A percentile compares a stretch with the other conserved stretches of the same genome.
Evolutionary conservation across 805 yeast genomes (phyloP).

Genomic region (Teunomyces stri): DNA sequence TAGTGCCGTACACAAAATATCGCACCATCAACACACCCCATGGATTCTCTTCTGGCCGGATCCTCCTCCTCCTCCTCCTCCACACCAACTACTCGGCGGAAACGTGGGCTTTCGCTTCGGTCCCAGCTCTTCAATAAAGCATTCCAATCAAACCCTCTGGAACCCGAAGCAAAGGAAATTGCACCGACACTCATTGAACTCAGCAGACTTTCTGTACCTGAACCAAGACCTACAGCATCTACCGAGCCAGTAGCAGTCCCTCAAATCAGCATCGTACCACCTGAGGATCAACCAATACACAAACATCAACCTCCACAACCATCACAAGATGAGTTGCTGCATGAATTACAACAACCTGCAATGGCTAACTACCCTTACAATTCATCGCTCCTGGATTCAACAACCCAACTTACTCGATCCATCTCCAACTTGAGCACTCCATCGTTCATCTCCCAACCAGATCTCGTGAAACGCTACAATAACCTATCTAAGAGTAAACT

Average conservation of each 20-base stretch:
- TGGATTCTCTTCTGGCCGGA: constrained; percentile 1
- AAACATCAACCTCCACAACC: not conserved
- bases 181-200: constrained; percentile 7
- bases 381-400: constrained; percentile 13
- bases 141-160: constrained; percentile 15
- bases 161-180: constrained; percentile 21
- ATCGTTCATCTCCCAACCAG: constrained; percentile 17
- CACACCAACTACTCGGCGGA: constrained; percentile 35
- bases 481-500: constrained; percentile 10
- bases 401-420: constrained; percentile 19
- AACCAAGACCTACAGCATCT: not conserved
- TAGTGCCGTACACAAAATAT: not conserved
- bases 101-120: constrained; percentile 65
- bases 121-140: constrained; percentile 60
- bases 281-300: not conserved
- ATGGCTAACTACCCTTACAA: constrained; percentile 8
- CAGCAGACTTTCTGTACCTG: not conserved
- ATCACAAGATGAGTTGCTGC: not conserved
- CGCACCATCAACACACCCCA: not conserved
- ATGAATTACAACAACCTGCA: constrained; percentile 1
- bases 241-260: constrained; percentile 14
- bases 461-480: constrained; percentile 12
- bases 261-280: constrained; percentile 20
- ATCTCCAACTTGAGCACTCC: constrained; percentile 14
- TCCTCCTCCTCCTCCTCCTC: constrained; percentile 1